Conservation (phyloP, 768 basidiomycete genomes). For the Boletellus emodensis region DNA sequence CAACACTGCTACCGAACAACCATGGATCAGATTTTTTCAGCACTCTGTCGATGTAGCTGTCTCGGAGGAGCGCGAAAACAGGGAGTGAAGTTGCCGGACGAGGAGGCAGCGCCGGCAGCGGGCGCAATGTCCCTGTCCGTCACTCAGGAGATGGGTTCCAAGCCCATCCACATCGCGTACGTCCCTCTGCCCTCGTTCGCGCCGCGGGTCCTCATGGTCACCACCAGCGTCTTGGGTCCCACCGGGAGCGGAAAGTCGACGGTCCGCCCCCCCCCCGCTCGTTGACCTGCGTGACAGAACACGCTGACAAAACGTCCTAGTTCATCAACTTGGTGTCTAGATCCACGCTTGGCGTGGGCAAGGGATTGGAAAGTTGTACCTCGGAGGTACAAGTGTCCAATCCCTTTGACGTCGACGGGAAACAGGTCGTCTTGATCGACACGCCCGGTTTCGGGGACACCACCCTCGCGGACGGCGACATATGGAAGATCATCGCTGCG, state of each 20-base stretch:
- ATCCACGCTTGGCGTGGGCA: slow-evolving; percentile 28
- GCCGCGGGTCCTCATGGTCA: slow-evolving; percentile 4
- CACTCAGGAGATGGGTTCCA: background rate
- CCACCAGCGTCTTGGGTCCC: slow-evolving; percentile 25
- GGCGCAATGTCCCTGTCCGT: background rate
- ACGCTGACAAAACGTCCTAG: slow-evolving; percentile 13
- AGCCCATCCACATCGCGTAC: slow-evolving; percentile 28
- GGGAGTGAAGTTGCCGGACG: slow-evolving; percentile 18
- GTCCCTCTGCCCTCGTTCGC: slow-evolving; percentile 2
- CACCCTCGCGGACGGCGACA: slow-evolving; percentile 42
- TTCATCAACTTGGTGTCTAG: slow-evolving; percentile 34
- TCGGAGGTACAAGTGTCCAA: slow-evolving; percentile 29
- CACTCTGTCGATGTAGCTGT: background rate
- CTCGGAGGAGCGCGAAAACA: background rate
- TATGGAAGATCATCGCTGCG: slow-evolving; percentile 47
- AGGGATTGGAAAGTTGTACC: slow-evolving; percentile 34
- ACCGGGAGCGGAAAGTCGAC: slow-evolving; percentile 33
- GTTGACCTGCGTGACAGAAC: background rate
- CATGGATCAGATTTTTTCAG: slow-evolving; percentile 23
- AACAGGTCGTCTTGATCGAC: slow-evolving; percentile 47
- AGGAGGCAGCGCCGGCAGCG: slow-evolving; percentile 9
- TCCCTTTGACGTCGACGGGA: slow-evolving; percentile 26
- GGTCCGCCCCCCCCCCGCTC: slow-evolving; percentile 13
- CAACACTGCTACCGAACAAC: slow-evolving; percentile 9
- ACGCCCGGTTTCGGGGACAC: slow-evolving; percentile 64